phyloP scores from a whole-genome alignment of 257 asterid species.

The Solanum appendiculatum region DNA sequence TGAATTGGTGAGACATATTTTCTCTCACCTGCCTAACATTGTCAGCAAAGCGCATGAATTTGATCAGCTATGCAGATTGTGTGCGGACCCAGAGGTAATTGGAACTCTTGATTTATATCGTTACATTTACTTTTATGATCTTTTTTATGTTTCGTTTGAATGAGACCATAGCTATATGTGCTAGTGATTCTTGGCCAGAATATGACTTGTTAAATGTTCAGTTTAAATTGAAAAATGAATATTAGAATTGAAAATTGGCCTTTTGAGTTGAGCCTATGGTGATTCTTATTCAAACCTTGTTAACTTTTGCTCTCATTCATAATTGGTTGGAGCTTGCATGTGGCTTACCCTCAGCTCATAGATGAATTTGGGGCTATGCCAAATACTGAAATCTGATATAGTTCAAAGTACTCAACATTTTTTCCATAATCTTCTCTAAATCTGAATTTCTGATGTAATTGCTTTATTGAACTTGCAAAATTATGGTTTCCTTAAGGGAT shows the following conservation, averaged over 20 bases:
- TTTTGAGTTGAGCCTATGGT: background rate
- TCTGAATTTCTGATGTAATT: background rate
- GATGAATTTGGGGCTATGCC: background rate
- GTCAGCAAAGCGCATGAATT: background rate
- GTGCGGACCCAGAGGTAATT: background rate
- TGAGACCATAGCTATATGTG: background rate
- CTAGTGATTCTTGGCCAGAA: background rate
- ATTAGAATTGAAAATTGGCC: background rate
- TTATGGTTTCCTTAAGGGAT: background rate
- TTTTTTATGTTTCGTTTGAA: background rate
- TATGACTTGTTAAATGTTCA: background rate
- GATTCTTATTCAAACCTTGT: background rate
- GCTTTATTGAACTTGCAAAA: background rate
- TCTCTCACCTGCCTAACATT: background rate
- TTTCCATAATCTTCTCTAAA: background rate
- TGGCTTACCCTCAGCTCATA: background rate
- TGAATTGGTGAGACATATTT: slow-evolving; percentile 3
- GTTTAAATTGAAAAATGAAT: background rate
- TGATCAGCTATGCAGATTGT: background rate
- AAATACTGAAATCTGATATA: background rate
- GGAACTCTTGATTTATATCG: background rate
- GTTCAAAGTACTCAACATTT: background rate
- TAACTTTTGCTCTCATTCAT: background rate
- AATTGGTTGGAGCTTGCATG: background rate
- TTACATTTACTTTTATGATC: background rate